Evolutionary conservation across 352 stramenopile genomes (phyloP), one percentile per base, ranked within the genome.

Genomic region (Phytophthora syringae): DNA sequence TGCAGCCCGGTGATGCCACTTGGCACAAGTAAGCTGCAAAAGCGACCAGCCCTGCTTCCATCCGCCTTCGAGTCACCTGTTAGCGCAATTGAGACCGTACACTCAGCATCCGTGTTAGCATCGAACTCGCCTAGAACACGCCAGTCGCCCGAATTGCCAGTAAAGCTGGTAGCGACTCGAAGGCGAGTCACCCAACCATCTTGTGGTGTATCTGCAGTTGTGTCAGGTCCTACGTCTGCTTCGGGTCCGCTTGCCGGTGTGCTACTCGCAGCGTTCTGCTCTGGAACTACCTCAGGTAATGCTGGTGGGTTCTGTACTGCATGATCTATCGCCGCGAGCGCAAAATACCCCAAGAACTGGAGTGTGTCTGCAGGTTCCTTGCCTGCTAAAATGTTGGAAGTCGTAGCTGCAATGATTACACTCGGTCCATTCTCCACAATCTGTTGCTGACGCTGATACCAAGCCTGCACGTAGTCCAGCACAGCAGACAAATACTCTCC

Each of bases 351-450:
- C n/a, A 95, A 47, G 36, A 94, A 92, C 43, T 90, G 80, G 13
- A 95, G 73, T 7, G 87, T 95, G 44, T 94, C 84, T 27, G 66
- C 75, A 0, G 84, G 72, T 18, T 95, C 84, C 52, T 94, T 94
- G 4, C 85, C 87, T 13, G 87, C 82, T 15, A 93, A 52, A 28
- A 94, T 93, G 34, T 94, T 94, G 0, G 79, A 86, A 2, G 86
- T 78, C 0, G 84, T 94, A 10, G 87, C 87, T 37, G 83, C 82
- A 21, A 92, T 82, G 2, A 90, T 53, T 25, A 92, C 76, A 51
- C 37, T 68, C 20, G 15, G 42, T 53, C 12, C 27, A 28, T 37
- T 56, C 44, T 58, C 48, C 54, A n/a, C 52, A 15, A n/a, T 62
- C 13, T 73, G 62, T 5, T 75, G 65, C 15, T 74, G 54, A 15